phyloP scores from a whole-genome alignment of 805 yeast species.

The Teunomyces barrocoloradensis region DNA sequence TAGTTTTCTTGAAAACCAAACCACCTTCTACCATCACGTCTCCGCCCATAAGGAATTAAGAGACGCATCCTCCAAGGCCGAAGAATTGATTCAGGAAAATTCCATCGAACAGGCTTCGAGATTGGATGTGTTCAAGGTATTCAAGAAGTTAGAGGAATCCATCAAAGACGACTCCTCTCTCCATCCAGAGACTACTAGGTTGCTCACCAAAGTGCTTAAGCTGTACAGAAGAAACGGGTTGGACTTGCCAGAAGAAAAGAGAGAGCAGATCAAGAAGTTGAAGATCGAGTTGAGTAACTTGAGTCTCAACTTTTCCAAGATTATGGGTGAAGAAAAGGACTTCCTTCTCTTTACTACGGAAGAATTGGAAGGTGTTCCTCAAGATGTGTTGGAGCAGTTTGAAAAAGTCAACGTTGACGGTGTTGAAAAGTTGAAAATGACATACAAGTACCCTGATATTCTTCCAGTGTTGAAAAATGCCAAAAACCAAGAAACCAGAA shows the following conservation, averaged over 20 bases:
- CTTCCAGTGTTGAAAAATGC: conserved; percentile 79
- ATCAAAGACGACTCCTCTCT: conserved; percentile 23
- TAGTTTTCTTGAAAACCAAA: conserved; percentile 44
- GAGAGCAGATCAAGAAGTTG: conserved; percentile 56
- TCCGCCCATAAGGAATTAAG: conserved; percentile 62
- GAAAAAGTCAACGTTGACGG: conserved; percentile 45
- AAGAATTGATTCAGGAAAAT: conserved; percentile 53
- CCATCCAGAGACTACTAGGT: conserved; percentile 56
- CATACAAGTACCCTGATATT: conserved; percentile 79
- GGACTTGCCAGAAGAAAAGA: conserved; percentile 51
- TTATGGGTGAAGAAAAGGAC: conserved; percentile 70
- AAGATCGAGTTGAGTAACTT: conserved; percentile 59
- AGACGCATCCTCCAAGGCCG: conserved; percentile 67
- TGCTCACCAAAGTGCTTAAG: conserved; percentile 53
- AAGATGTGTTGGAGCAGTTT: conserved; percentile 56
- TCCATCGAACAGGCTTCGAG: conserved; percentile 65
- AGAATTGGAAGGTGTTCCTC: conserved; percentile 74
- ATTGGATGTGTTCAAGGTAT: conserved; percentile 58
- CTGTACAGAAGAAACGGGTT: conserved; percentile 69
- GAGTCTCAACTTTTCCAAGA: conserved; percentile 57
- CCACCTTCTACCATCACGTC: conserved; percentile 72
- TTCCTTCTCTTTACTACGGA: conserved; percentile 56
- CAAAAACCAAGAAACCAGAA: conserved; percentile 59
- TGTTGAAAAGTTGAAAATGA: conserved; percentile 52
- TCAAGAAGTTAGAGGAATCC: conserved; percentile 49